Base-by-base conservation (phyloP, 805 yeast species). In the Hemisphaericaspora nanyangensis region DNA sequence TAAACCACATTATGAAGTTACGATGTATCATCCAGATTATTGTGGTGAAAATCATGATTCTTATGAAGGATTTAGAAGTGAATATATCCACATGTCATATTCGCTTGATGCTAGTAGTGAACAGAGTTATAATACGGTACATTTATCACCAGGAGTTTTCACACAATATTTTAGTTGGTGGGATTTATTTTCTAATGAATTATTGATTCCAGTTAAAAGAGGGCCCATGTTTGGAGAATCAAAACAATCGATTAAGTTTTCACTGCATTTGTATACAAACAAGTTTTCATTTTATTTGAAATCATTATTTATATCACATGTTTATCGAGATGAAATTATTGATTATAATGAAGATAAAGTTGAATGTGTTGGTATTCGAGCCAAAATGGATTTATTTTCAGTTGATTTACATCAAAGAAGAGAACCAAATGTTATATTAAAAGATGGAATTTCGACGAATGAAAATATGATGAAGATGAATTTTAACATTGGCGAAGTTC, bases 161-260 rank as follows among this genome's bases (percentile, higher is more conserved):
- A 55, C 63, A 6, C 84, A 80, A 43, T 89, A 93, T 63, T 80
- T 79, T 52, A 55, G 60, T 4, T 93, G 98, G 98, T 90, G 96
- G 95, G 61, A 63, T 25, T 73, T 85, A 47, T 91, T 91, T 59
- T 75, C 82, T n/a, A 82, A 91, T 18, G 80, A 82, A 39, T 70
- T 84, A 48, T 79, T 88, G 37, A 66, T 90, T 16, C 96, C 98
- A 0, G 75, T 88, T 12, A 74, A 95, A 37, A 71, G 76, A 33
- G 97, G 98, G 0, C 58, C 63, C 1, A 54, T 93, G 17, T 91
- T 87, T 65, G 79, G 79, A 0, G 76, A 76, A 17, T 54, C 61
- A 5, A 70, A 70, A 38, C 59, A 72, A 22, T 65, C 79, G 7
- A 78, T 77, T 41, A 89, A 87, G 57, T 84, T 90, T 52, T 85